Base-by-base conservation (phyloP, 345 rosid genomes). In the Eucalyptus tenuipes region DNA sequence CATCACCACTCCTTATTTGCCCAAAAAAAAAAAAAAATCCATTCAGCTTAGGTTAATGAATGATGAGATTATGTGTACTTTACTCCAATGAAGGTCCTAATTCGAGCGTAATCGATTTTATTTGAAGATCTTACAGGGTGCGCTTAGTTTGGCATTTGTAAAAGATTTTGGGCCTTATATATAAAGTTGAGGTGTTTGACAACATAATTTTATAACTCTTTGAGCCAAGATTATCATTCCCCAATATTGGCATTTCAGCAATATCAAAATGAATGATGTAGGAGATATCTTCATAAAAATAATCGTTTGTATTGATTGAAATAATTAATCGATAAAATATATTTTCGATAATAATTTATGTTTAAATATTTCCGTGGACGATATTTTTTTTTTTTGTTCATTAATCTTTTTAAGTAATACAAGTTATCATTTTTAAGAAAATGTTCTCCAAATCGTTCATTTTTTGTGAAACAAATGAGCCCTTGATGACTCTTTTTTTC, bases 311-410 rank as follows among this genome's bases (percentile, higher is more conserved):
- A 61, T 61, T 5, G 0, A 13, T 61, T 61, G 29, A 55, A 24
- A 55, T 24, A 55, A 55, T 55, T 55, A 24, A 55, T 24, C 3
- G 0, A 55, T 55, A 2, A 18, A 1, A 49, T 7, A 7, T 52
- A 0, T 24, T 55, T 22, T 55, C 4, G 9, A 55, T 1, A 24
- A 55, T 55, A 24, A 55, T 55, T 55, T 55, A 55, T 55, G 0
- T 55, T 1, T 55, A 55, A 55, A 9, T 0, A 55, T 2, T 20
- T 55, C 2, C 6, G 0, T 9, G 1, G 29, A 55, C 10, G 5
- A 55, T 55, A 22, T 9, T 4, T 53, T 20, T 50, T 50, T 50
- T 53, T 22, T 53, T 22, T 50, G 22, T 52, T 22, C 1, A 10
- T 55, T 55, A 1, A 4, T 55, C 3, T 55, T 55, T 55, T 2